Percentiles rank a stretch among this genome's conserved stretches.
Evolutionary conservation across 306 rosid species (phyloP).

Genomic region (Canavalia gladiata): DNA sequence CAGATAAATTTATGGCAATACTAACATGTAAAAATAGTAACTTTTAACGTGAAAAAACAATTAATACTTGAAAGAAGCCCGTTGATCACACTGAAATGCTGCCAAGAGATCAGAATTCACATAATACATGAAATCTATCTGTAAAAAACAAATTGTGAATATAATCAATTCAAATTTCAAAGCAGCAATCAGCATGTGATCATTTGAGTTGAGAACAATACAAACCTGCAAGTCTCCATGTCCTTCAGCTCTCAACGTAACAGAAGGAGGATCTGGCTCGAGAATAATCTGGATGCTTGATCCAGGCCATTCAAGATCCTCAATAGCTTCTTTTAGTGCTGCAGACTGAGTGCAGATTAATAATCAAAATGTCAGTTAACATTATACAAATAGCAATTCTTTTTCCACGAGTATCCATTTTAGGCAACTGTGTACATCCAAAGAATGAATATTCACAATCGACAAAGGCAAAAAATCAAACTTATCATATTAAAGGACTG

Average conservation of each 20-base stretch:
- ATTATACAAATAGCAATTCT: background rate
- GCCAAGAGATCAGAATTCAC: conserved; percentile 83
- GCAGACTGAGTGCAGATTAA: conserved; percentile 71
- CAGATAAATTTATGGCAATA: conserved; percentile 12
- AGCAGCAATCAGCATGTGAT: background rate
- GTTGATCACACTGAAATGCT: conserved; percentile 86
- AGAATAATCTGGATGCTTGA: conserved; percentile 82
- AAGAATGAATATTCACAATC: conserved; percentile 24
- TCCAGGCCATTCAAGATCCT: conserved; percentile 99
- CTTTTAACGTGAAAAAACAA: too few species aligned
- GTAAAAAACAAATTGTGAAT: conserved; percentile 39
- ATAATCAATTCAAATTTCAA: conserved; percentile 9
- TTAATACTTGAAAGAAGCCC: conserved; percentile 68
- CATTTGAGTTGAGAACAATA: conserved; percentile 37
- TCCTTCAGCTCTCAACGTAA: conserved; percentile 89
- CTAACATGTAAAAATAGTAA: conserved; percentile 20
- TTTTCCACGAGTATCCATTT: background rate
- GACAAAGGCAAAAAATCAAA: background rate
- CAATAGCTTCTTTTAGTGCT: conserved; percentile 90
- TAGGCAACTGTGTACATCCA: background rate
- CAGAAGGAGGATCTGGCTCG: conserved; percentile 83
- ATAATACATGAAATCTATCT: conserved; percentile 87
- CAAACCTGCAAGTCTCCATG: conserved; percentile 93
- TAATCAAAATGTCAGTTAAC: conserved; percentile 36
- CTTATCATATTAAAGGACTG: background rate